Evolutionary conservation across 208 protist genomes (phyloP), one percentile per base, ranked within the genome.

Genomic region (Wallacemonas rigidus): DNA sequence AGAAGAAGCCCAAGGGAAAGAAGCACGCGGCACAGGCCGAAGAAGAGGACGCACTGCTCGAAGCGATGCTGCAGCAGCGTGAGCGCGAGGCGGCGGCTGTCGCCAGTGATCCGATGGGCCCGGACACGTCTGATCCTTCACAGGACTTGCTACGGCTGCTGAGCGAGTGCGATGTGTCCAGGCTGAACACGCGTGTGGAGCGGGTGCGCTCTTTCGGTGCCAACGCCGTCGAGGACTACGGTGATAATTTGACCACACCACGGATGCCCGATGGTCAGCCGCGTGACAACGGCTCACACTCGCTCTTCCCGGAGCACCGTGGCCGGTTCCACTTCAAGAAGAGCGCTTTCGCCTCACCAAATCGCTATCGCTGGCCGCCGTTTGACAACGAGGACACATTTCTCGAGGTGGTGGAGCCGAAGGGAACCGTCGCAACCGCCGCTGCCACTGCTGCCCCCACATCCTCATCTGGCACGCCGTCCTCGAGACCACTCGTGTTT

Each of bases 21-120:
- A 81, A 78, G 65, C 85, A 77, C 53, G 72, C 77, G 17, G 74
- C 80, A 50, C 68, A 51, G 51, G 81, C 86, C 51, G 76, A 57
- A 11, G 90, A 95, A 75, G 90, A 95, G 67, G 87, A 93, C 26
- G 76, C 79, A 60, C 76, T 95, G 48, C 82, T 95, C 15, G 86
- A 93, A 43, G 87, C 83, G 35, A 76, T 83, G 15, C 67, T 91
- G 45, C 77, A 81, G 44, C 67, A 77, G 26, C 65, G 76, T 15
- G 72, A 67, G 26, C 26, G 43, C 40, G 81, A 83, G 14, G 67
- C n/a, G 36, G 53, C 17, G 26, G 54, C 44, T 2, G 55, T 69
- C 5, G 8, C 47, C 7, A 47, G 7, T 5, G 47, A 51, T 51
- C 5, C 36, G 7, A 53, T n/a, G 14, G 39, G 54, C n/a, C 6